Base-by-base conservation (phyloP, 2,329 filamentous ascomycete genomes). In the Monilinia vaccinii-corymbosi region DNA sequence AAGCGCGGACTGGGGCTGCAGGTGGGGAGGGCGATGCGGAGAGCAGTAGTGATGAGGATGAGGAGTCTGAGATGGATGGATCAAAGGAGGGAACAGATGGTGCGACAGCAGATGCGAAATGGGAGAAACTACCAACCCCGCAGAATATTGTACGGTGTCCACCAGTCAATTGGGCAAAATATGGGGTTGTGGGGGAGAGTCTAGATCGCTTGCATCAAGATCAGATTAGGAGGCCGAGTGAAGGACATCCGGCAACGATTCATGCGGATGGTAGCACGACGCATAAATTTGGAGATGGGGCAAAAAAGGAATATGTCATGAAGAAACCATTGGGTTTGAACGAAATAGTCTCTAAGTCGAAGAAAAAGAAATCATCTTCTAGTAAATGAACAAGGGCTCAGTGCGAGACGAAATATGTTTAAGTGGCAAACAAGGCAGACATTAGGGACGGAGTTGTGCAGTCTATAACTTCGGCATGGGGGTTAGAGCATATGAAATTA, bases 81-180 rank as follows among this genome's bases (percentile, higher is more conserved):
- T n/a, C 32, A 11, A 44, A 49, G 44, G 25, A 56, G 44, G 36
- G 60, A 57, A 45, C 38, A 44, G 50, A 18, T 36, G 46, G 28
- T 32, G 36, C 46, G 25, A 28, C 25, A 4, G n/a, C 23, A 14
- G 28, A 45, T 36, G 48, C 66, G 59, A 69, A 67, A 25, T 91
- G 91, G 76, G 77, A 82, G 2, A 76, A 75, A 21, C 81, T 97
- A 16, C 92, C 92, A 0, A 81, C 81, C 16, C 84, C 89, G 8
- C 93, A 97, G 73, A 88, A 88, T 66, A 78, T 97, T 0, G 86
- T 95, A 31, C 85, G 92, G 45, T 91, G 87, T 75, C 93, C 93
- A 10, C 88, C 90, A 10, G 86, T 97, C 70, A 96, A 97, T 76
- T 97, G 93, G 93, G 84, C 86, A 14, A 92, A 96, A 71, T 97